Evolutionary conservation across 768 basidiomycete species (phyloP), one percentile per base, ranked within the genome.

Genomic region (Boletus rex-veris): DNA sequence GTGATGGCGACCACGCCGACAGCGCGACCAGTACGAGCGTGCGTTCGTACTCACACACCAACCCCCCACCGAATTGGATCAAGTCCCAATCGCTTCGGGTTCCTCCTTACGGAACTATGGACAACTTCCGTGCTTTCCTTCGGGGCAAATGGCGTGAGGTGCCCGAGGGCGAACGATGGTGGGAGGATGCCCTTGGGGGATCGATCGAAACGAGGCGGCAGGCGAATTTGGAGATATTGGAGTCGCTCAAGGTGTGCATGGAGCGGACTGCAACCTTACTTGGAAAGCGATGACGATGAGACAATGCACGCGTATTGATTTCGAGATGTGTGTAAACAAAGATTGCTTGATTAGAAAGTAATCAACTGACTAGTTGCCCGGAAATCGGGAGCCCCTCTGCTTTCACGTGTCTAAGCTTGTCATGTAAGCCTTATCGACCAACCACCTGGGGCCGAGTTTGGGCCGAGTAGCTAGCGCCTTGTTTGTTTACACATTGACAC

Each of bases 91-190:
- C 52, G 10, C 26, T 70, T 2, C 68, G 68, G 8, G 54, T 61
- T 0, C 46, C 62, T 2, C 65, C 68, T 9, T 38, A 48, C 3
- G 70, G 68, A 1, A 62, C 52, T 19, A 57, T 59, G 53, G 35
- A 49, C 10, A 24, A 39, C 2, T 71, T 64, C 21, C 73, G 63
- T 36, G 70, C 72, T 21, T 78, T 89, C 44, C 68, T 83, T 42
- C 71, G 70, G n/a, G 80, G 83, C 10, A 81, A 80, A 16, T 90
- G 88, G 88, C 75, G 75, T 33, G 76, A 81, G 5, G 75, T 82
- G 2, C 80, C 81, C 1, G 78, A 78, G 61, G 75, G 61, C 18
- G 78, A 82, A 66, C 73, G 84, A 48, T 90, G 84, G 84, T 90
- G 87, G 86, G 84, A 87, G 37, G 63, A 68, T 11, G 83, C 84